Evolutionary conservation across 2,329 filamentous ascomycete species (phyloP), one percentile per base, ranked within the genome.

Genomic region (Alternaria solani): DNA sequence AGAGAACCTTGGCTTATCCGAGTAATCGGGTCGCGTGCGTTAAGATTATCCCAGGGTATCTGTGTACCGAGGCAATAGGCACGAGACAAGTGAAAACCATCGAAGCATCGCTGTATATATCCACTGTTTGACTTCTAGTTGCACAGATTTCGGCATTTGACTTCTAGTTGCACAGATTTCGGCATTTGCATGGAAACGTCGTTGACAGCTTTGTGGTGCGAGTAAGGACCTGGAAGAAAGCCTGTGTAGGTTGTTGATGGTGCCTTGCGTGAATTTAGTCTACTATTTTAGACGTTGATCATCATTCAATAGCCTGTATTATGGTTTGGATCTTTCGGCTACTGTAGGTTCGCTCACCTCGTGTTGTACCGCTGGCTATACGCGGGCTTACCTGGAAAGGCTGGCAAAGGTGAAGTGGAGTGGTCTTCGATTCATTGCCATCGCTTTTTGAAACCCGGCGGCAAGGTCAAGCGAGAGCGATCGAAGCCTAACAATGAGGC

Each of bases 401-500:
- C 42, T 55, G 18, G 51, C 42, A 38, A 42, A 16, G 20, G 18
- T 42, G 39, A 32, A 47, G 39, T 16, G 42, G 23, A 34, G 32
- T 34, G 32, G 32, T 25, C 32, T 48, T 16, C 18, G 43, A 20
- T 16, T 28, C 23, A 34, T 25, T n/a, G 25, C 39, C 34, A 20
- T 26, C 41, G 38, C 39, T 42, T 12, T 53, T 26, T 14, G 14
- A 43, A 42, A 34, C 30, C 5, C 26, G 12, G 34, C 8, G 28
- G 32, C 18, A 44, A 43, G 32, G 18, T 20, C 46, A 38, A 49
- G 46, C 46, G 32, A 49, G 46, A 4, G 14, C 5, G 30, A 36
- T n/a, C 46, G 25, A 49, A 38, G 46, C 36, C 46, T 32, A 32
- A 30, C 20, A 34, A n/a, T 46, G 51, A 49, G 57, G 39, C 57